These are phyloP conservation scores for Ogataea pignaliae DNA, from an alignment of 805 yeast species.

Conservation along the genomic window DNA sequence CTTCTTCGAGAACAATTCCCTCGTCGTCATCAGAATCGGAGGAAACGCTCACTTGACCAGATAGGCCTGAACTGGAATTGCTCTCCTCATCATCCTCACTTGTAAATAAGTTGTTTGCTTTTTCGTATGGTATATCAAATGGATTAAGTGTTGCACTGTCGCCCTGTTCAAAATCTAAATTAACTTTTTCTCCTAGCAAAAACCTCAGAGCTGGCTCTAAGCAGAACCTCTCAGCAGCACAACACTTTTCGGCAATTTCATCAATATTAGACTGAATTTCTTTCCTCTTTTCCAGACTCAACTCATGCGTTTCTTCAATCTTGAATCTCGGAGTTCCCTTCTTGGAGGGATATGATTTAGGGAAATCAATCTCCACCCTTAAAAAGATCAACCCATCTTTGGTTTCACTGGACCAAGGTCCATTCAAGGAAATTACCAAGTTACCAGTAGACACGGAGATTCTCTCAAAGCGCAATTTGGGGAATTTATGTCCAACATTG, in stretches of 20 bases:
- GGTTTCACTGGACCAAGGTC: constrained; percentile 58
- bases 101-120: constrained; percentile 18
- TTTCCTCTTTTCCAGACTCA: constrained; percentile 43
- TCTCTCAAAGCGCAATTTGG: constrained; percentile 79
- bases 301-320: constrained; percentile 77
- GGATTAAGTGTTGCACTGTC: constrained; percentile 26
- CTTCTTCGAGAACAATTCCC: constrained; percentile 11
- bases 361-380: constrained; percentile 66
- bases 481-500: constrained; percentile 81
- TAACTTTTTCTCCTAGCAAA: constrained; percentile 76
- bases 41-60: constrained; percentile 13
- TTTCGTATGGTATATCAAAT: constrained; percentile 26
- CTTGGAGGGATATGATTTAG: constrained; percentile 63
- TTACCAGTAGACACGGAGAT: constrained; percentile 86
- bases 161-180: constrained; percentile 34
- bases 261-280: constrained; percentile 49
- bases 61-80: constrained; percentile 10
- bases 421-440: constrained; percentile 70
- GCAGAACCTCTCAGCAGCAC: constrained; percentile 59
- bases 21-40: constrained; percentile 25
- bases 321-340: constrained; percentile 46
- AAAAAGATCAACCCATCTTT: constrained; percentile 55
- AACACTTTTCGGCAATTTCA: constrained; percentile 52
- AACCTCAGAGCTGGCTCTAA: constrained; percentile 75
- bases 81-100: constrained; percentile 18